Evolutionary conservation across 768 basidiomycete species (phyloP), one percentile per base, ranked within the genome.

Genomic region (Pleurotus pulmonarius): DNA sequence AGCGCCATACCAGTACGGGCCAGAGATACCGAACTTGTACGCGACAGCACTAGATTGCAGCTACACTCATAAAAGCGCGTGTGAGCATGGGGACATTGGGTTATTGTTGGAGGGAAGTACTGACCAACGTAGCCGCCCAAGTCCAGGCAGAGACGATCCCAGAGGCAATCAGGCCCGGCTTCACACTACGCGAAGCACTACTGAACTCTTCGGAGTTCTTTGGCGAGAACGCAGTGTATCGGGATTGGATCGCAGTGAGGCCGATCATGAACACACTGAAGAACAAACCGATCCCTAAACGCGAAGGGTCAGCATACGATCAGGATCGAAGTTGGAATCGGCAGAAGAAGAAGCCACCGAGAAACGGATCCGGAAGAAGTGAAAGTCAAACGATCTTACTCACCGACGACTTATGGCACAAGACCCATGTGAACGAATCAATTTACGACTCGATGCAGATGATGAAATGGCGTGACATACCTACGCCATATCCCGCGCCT

Each of bases 71-170:
- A 34, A 8, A 9, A 34, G 29, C 29, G 29, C 11, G 29, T 34
- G 29, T 34, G 29, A 34, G 29, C 9, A 34, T 34, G 29, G 29
- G 9, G 29, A 11, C 29, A 9, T 34, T 8, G 11, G 9, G 29
- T 22, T 16, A 43, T 2, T 5, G 20, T 39, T 20, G 8, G 7
- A 24, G 3, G n/a, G 37, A 24, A 38, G 34, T 34, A 56, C 74
- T 58, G 56, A 86, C 87, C 57, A 90, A 69, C 0, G 88, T 91
- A 16, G 88, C 90, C 2, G 88, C 88, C 77, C 87, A 90, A n/a
- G 92, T 94, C 92, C 93, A 95, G 0, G 94, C 92, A 16, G 86
- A 88, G 18, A 96, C 93, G 58, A 97, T 95, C 1, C 94, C 94
- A 25, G 91, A 85, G 0, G 94, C 93, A 57, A 97, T 94, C 45